Evolutionary conservation across 192 early-diverging fungal genomes (phyloP).

Genomic region (Gaertneriomyces sp.): DNA sequence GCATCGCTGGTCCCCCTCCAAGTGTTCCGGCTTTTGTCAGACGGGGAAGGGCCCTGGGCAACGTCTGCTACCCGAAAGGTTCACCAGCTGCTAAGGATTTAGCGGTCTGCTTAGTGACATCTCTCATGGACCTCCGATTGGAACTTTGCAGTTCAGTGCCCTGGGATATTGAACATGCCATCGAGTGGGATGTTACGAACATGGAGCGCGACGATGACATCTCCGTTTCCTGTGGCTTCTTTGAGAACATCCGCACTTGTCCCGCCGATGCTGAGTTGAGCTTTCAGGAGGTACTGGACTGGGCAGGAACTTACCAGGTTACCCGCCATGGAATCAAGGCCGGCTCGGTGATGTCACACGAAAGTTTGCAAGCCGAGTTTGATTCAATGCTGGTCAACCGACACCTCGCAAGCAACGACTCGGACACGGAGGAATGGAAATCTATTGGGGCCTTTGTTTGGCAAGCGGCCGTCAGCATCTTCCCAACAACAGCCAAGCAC

Average conservation of each 20-base stretch:
- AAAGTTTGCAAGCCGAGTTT: slow-evolving; percentile 7
- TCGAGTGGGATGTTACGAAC: no score
- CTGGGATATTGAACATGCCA: no score
- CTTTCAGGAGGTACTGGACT: slow-evolving; percentile 19
- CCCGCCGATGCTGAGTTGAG: slow-evolving; percentile 16
- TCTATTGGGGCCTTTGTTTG: slow-evolving; percentile 8
- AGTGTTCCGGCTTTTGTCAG: slow-evolving; percentile 8
- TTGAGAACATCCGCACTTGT: not conserved
- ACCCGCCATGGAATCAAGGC: slow-evolving; percentile 1
- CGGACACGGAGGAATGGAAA: slow-evolving; percentile 15
- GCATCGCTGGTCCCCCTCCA: slow-evolving; percentile 13
- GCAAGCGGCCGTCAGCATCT: not conserved
- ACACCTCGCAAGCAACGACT: slow-evolving; percentile 17
- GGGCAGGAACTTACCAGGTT: slow-evolving; percentile 9
- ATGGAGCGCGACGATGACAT: not conserved
- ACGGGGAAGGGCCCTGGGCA: slow-evolving; percentile 7
- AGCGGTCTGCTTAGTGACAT: slow-evolving; percentile 5
- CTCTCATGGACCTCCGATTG: slow-evolving; percentile 14
- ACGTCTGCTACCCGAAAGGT: slow-evolving; percentile 10
- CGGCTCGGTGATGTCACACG: slow-evolving; percentile 13
- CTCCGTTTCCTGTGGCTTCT: not conserved
- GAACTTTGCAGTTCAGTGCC: no score
- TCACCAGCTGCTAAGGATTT: not conserved
- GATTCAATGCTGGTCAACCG: slow-evolving; percentile 19
- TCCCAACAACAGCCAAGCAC: not conserved